Conservation (phyloP, 2,329 filamentous ascomycete genomes). For the Penicillium sp. region DNA sequence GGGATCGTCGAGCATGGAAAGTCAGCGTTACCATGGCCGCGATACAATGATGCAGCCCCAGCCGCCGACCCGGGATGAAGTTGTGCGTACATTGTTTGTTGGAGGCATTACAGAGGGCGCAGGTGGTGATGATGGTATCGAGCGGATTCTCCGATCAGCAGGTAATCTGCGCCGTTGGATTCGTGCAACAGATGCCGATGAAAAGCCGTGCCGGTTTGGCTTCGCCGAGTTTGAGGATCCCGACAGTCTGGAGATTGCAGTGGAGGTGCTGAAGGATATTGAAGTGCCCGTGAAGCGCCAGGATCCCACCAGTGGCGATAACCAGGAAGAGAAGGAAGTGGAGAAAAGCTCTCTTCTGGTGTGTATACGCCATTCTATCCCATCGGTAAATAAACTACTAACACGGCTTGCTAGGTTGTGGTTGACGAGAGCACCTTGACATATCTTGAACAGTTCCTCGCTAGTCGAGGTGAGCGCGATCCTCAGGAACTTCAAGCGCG, state of each 20-base stretch:
- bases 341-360: slow-evolving; percentile 74
- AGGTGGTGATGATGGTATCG: slow-evolving; percentile 76
- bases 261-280: slow-evolving; percentile 81
- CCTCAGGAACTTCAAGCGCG: slow-evolving; percentile 66
- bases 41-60: slow-evolving; percentile 73
- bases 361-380: slow-evolving; percentile 24
- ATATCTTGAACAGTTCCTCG: slow-evolving; percentile 82
- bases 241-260: slow-evolving; percentile 81
- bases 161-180: slow-evolving; percentile 86
- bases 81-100: slow-evolving; percentile 87
- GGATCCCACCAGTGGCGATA: slow-evolving; percentile 45
- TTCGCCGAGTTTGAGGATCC: slow-evolving; percentile 95
- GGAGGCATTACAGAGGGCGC: slow-evolving; percentile 80
- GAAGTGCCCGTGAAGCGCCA: slow-evolving; percentile 81
- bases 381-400: slow-evolving; percentile 10
- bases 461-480: slow-evolving; percentile 67
- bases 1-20: slow-evolving; percentile 67
- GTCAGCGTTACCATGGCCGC: slow-evolving; percentile 67
- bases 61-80: slow-evolving; percentile 86
- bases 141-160: slow-evolving; percentile 75
- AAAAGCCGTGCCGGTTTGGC: slow-evolving; percentile 84
- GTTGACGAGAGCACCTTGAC: slow-evolving; percentile 82
- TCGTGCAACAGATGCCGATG: slow-evolving; percentile 73
- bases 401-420: slow-evolving; percentile 54
- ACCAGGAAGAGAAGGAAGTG: slow-evolving; percentile 53